Conservation (phyloP, 352 stramenopile species). For the Phytophthora meadii region DNA sequence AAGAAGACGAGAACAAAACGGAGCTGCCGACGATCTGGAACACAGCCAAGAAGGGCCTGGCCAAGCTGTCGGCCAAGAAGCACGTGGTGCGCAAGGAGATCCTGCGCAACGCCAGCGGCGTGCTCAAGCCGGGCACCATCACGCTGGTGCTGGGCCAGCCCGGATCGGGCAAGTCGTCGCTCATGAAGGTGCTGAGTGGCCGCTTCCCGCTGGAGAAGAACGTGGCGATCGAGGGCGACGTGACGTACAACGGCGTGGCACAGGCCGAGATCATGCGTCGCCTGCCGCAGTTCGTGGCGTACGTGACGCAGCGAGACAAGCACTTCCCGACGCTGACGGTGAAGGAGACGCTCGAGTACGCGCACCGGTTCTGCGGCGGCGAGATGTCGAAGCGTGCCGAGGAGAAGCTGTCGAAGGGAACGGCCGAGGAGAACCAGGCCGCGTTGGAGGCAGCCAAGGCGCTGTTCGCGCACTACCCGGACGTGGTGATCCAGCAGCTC, state of each 20-base stretch:
- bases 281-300: constrained; percentile 49
- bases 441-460: constrained; percentile 27
- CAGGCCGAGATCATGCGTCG: constrained; percentile 36
- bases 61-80: constrained; percentile 43
- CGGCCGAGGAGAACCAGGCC: constrained; percentile 39
- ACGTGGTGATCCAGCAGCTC: constrained; percentile 31
- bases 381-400: constrained; percentile 38
- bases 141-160: constrained; percentile 34
- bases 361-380: constrained; percentile 77
- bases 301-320: constrained; percentile 83
- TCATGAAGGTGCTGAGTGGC: constrained; percentile 40
- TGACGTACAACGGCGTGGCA: constrained; percentile 57
- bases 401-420: constrained; percentile 51
- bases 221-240: constrained; percentile 41
- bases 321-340: constrained; percentile 71
- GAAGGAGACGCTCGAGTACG: constrained; percentile 38
- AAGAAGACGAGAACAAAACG: constrained; percentile 20
- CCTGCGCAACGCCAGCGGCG: constrained; percentile 52
- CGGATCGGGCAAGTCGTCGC: constrained; percentile 33
- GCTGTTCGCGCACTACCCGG: constrained; percentile 37
- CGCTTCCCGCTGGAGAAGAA: constrained; percentile 52
- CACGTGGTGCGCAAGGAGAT: constrained; percentile 54
- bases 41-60: constrained; percentile 43
- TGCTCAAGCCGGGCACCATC: constrained; percentile 51
- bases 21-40: constrained; percentile 58